Base-by-base conservation (phyloP, 129 eudicot genomes). In the Flaveria brownii region DNA sequence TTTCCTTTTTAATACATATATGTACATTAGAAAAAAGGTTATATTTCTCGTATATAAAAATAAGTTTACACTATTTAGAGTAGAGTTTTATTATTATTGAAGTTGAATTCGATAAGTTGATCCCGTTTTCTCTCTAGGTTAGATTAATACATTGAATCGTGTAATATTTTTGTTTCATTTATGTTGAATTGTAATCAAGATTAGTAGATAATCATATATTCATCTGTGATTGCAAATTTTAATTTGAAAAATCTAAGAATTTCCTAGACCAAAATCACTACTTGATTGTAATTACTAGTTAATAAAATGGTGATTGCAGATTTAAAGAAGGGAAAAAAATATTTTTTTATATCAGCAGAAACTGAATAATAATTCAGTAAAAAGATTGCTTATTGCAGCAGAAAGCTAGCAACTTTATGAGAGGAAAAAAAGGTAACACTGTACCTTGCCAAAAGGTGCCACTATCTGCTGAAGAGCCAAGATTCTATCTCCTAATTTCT, bases 371-470 rank as follows among this genome's bases (percentile, higher is more conserved):
- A 25, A 47, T 12, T 47, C 15, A 20, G 33, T 23, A 61, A 16
- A 74, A 43, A 59, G 13, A 43, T 23, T 74, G 46, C 61, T 25
- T 13, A 18, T 54, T 74, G 45, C 17, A 74, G 33, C n/a, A 78
- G 61, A 78, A 69, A 79, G 42, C 56, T 51, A 63, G 72, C 72
- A 75, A 75, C 79, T 63, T 75, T 75, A 47, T 75, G 39, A 63
- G 63, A 63, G 22, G 51, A 63, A 9, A 46, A 28, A 54, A 81
- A 75, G 79, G 30, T 63, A 17, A 51, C 17, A 63, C 72, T 46
- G 18, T 85, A 89, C 97, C 97, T 91, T 91, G 87, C 97, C 97
- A 67, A 91, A 91, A 80, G 97, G 97, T 78, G 97, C 89, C 70
- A 91, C 97, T 73, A 91, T 74, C 76, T 91, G 97, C 77, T 91